A percentile compares a stretch with the other conserved stretches of the same genome.
phyloP scores from a whole-genome alignment of 1,284 basidiomycete species.

The Neonothopanus nambi region DNA sequence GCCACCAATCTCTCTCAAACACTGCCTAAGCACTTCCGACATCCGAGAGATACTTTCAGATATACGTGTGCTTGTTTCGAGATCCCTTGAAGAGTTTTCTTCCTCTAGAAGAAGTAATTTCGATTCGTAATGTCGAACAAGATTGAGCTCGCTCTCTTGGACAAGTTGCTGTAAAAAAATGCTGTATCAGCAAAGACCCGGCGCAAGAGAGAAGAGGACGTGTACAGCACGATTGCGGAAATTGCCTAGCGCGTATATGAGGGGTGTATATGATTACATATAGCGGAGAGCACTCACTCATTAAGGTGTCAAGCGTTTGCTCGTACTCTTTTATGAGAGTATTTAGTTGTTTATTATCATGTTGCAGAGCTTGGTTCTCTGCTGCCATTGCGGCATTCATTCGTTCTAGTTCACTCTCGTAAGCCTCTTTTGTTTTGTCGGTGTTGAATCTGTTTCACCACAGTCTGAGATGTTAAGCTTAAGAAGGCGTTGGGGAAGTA shows the following conservation, averaged over 20 bases:
- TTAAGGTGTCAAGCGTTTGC: conserved; percentile 92
- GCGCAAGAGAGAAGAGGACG: not conserved
- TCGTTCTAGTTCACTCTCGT: conserved; percentile 89
- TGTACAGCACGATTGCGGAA: conserved; percentile 62
- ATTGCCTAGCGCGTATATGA: conserved; percentile 32
- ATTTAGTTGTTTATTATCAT: conserved; percentile 96
- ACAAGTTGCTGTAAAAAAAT: conserved; percentile 61
- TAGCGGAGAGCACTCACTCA: conserved; percentile 52
- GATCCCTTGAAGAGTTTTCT: conserved; percentile 62
- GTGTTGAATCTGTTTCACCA: conserved; percentile 71
- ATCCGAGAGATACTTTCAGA: conserved; percentile 74
- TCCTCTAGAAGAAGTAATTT: conserved; percentile 79
- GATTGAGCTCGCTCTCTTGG: conserved; percentile 88
- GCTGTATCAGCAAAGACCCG: not conserved
- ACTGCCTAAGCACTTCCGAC: conserved; percentile 71
- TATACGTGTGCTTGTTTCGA: conserved; percentile 63
- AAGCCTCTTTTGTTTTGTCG: conserved; percentile 88
- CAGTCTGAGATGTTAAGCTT: not conserved
- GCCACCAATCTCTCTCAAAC: conserved; percentile 74
- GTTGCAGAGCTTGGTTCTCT: conserved; percentile 87
- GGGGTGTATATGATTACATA: not conserved
- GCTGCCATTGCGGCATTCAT: conserved; percentile 82
- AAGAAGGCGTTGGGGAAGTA: not conserved
- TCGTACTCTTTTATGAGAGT: conserved; percentile 94
- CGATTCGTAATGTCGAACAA: conserved; percentile 91